Conservation (phyloP, 2,329 filamentous ascomycete species). For the Cladosporium sphaerospermum region DNA sequence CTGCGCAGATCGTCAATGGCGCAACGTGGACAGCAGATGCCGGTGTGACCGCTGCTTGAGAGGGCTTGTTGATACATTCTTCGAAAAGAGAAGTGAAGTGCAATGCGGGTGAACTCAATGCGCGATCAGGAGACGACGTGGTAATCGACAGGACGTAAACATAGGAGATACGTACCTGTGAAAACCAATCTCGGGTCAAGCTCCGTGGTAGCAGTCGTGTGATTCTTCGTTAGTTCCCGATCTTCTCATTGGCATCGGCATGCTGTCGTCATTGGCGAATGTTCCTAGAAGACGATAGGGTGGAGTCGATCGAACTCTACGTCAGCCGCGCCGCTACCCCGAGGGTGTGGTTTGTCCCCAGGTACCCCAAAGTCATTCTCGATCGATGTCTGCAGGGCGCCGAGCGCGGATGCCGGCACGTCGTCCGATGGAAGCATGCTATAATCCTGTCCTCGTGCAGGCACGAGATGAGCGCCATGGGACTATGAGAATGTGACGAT, state of each 20-base stretch:
- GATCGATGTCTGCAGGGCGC: neutral
- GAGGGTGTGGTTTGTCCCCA: neutral
- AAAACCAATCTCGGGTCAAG: too few species aligned
- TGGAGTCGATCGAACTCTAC: neutral
- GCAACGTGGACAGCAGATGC: slow-evolving; percentile 23
- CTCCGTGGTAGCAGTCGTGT: too few species aligned
- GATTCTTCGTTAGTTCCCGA: too few species aligned
- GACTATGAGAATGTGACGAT: neutral
- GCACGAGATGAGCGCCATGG: neutral
- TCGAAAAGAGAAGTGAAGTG: too few species aligned
- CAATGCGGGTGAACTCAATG: too few species aligned
- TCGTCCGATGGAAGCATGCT: neutral
- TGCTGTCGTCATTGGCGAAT: too few species aligned
- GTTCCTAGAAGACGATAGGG: neutral
- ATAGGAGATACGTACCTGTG: too few species aligned
- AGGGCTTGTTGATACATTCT: neutral
- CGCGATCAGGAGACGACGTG: too few species aligned
- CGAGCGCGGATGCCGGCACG: neutral
- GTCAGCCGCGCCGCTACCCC: neutral
- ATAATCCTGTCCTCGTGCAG: neutral
- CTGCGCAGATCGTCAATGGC: slow-evolving; percentile 29
- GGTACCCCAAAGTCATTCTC: neutral
- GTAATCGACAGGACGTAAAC: too few species aligned
- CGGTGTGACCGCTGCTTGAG: slow-evolving; percentile 21
- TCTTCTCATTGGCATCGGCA: too few species aligned